phyloP scores from a whole-genome alignment of 495 filamentous ascomycete genomes.

The Astrothelium macrocarpum region DNA sequence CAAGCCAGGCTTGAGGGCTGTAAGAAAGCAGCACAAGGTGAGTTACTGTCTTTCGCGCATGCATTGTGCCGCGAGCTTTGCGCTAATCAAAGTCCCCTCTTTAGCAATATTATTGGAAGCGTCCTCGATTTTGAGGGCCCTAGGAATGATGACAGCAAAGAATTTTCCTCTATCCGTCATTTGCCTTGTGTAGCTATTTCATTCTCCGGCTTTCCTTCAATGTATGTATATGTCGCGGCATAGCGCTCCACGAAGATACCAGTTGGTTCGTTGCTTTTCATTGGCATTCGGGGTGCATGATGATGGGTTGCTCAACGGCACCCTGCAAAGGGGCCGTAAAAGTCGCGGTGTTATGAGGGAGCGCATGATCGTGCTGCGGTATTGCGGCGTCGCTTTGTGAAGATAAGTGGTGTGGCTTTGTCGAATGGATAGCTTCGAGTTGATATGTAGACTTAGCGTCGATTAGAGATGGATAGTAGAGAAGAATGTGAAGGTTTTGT shows the following conservation, averaged over 20 bases:
- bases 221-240: neutral
- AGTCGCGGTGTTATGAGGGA: neutral
- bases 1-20: conserved; percentile 78
- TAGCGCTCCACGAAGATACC: neutral
- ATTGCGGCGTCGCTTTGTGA: neutral
- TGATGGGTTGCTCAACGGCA: neutral
- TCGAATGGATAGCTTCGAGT: neutral
- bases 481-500: neutral
- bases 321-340: neutral
- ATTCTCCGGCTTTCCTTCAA: neutral
- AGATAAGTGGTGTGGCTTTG: neutral
- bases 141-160: too few relatives aligned
- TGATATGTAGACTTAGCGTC: neutral
- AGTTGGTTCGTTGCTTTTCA: neutral
- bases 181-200: neutral
- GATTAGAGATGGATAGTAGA: neutral
- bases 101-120: conserved; percentile 40
- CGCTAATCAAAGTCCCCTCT: conserved; percentile 7
- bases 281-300: neutral
- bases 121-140: conserved; percentile 22
- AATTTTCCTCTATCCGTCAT: neutral
- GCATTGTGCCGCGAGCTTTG: neutral
- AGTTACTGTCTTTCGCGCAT: conserved; percentile 17
- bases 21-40: conserved; percentile 95
- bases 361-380: neutral